These are phyloP conservation scores for Lunasporangiospora selenospora DNA, from an alignment of 192 early-diverging fungal genomes.

Conservation along the genomic window DNA sequence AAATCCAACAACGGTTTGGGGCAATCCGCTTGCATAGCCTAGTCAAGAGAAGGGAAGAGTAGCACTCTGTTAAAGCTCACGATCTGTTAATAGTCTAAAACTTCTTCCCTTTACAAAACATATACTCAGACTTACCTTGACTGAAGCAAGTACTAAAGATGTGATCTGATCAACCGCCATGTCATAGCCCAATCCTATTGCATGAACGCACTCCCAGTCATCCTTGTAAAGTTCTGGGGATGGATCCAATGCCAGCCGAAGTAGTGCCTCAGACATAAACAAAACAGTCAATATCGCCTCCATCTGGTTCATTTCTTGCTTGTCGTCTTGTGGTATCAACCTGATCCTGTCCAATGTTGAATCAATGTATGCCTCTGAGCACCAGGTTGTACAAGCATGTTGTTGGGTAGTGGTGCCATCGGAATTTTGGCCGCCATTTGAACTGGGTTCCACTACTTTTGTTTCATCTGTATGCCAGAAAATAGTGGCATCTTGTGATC, in stretches of 20 bases:
- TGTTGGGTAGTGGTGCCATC: too few relatives aligned
- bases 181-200: slow-evolving; percentile 14
- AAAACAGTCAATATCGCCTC: slow-evolving; percentile 1
- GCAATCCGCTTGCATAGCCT: slow-evolving; percentile 11
- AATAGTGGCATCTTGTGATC: background rate
- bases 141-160: slow-evolving; percentile 14
- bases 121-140: slow-evolving; percentile 40
- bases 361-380: too few relatives aligned
- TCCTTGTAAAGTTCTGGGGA: background rate
- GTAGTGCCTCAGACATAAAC: background rate
- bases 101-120: too few relatives aligned
- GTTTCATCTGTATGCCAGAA: background rate
- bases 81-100: background rate
- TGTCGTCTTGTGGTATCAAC: too few relatives aligned
- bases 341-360: too few relatives aligned
- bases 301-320: too few relatives aligned
- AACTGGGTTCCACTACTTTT: too few relatives aligned
- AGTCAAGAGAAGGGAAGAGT: background rate
- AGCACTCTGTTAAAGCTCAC: background rate
- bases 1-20: slow-evolving; percentile 1
- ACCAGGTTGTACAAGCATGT: too few relatives aligned
- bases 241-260: slow-evolving; percentile 26
- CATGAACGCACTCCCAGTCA: background rate
- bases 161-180: slow-evolving; percentile 19
- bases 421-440: too few relatives aligned